Conservation (phyloP, 2,329 filamentous ascomycete species). For the Phyllosticta citriasiana region DNA sequence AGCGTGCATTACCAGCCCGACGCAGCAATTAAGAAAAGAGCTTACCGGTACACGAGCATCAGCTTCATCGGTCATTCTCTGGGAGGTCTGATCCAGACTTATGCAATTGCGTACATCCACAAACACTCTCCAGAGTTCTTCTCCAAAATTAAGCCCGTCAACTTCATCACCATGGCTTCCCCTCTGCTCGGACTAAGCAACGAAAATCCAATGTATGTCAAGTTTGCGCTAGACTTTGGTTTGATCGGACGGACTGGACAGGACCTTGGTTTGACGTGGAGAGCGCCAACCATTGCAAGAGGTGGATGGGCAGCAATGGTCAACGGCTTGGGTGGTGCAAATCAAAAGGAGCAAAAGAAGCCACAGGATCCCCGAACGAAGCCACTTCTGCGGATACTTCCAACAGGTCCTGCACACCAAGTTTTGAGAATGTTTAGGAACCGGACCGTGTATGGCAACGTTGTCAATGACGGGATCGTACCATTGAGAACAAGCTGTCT, state of each 20-base stretch:
- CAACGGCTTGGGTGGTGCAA: constrained; percentile 61
- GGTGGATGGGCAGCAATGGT: constrained; percentile 86
- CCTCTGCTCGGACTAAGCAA: constrained; percentile 90
- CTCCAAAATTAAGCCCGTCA: constrained; percentile 71
- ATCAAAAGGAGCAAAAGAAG: constrained; percentile 40
- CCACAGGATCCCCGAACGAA: constrained; percentile 70
- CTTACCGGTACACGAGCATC: constrained; percentile 85
- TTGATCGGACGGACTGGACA: constrained; percentile 93
- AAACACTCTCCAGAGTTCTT: constrained; percentile 93
- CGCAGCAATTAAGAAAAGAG: constrained; percentile 38
- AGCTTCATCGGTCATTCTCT: constrained; percentile 91
- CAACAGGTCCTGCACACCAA: constrained; percentile 80
- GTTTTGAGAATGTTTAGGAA: constrained; percentile 83
- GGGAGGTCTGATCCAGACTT: constrained; percentile 82
- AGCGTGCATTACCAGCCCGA: constrained; percentile 44
- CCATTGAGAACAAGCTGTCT: constrained; percentile 89
- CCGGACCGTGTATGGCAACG: constrained; percentile 88
- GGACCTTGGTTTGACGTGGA: constrained; percentile 90
- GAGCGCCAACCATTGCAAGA: constrained; percentile 72
- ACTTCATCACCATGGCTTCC: constrained; percentile 80
- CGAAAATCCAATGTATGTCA: constrained; percentile 94
- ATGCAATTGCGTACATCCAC: constrained; percentile 91
- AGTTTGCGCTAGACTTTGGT: constrained; percentile 92
- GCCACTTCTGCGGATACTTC: constrained; percentile 76
- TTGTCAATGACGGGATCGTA: constrained; percentile 96